phyloP scores from a whole-genome alignment of 225 moss, liverwort and hornwort genomes.

The Pseudisothecium myosuroides region DNA sequence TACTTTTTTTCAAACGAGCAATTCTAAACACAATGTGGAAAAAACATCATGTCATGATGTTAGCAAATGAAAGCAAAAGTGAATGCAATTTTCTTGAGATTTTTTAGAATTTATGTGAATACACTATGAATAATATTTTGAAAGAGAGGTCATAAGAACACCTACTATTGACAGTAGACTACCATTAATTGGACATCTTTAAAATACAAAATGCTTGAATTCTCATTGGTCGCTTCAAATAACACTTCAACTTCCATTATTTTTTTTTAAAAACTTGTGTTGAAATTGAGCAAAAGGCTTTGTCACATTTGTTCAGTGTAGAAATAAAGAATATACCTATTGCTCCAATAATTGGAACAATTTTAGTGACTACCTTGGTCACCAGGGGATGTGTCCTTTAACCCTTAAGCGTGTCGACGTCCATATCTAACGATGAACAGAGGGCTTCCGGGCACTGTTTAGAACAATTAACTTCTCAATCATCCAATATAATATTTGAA shows the following conservation, averaged over 20 bases:
- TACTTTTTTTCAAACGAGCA: neutral
- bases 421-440: too few species aligned
- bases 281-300: neutral
- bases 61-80: neutral
- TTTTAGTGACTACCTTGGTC: too few species aligned
- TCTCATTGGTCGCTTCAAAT: neutral
- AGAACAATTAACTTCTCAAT: too few species aligned
- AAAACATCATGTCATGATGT: neutral
- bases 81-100: too few species aligned
- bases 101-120: neutral
- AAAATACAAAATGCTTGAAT: neutral
- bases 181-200: rapidly evolving
- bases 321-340: too few species aligned
- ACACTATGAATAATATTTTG: neutral
- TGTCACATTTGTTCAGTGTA: neutral
- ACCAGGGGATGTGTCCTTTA: too few species aligned
- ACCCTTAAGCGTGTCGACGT: too few species aligned
- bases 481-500: too few species aligned
- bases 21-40: rapidly evolving
- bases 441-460: too few species aligned
- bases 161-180: neutral
- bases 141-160: neutral
- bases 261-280: neutral
- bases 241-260: neutral
- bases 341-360: too few species aligned